Conservation (phyloP, 306 rosid species). For the Leucaena leucocephala region DNA sequence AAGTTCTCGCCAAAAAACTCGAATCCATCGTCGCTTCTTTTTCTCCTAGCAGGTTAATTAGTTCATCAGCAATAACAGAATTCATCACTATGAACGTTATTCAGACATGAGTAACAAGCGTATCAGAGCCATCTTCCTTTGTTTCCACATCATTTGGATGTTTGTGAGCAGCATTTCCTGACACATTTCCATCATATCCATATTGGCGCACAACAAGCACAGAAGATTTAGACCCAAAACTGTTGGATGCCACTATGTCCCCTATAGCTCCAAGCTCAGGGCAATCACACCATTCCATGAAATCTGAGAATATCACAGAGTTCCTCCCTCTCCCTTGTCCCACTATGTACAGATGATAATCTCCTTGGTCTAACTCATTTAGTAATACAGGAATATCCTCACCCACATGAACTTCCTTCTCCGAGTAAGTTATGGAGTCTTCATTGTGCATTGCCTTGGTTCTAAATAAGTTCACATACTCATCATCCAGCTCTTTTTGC, state of each 20-base stretch:
- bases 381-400: slow-evolving; percentile 45
- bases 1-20: neutral
- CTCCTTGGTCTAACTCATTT: slow-evolving; percentile 34
- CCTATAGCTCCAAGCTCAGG: slow-evolving; percentile 59
- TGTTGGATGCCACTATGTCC: slow-evolving; percentile 51
- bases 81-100: too few species aligned
- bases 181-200: slow-evolving; percentile 43
- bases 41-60: neutral
- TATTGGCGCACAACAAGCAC: slow-evolving; percentile 57
- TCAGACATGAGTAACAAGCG: neutral
- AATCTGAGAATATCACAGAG: slow-evolving; percentile 19
- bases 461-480: slow-evolving; percentile 43
- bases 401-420: slow-evolving; percentile 35
- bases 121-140: neutral
- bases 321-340: slow-evolving; percentile 52
- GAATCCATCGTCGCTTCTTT: neutral
- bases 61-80: too few species aligned
- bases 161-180: neutral
- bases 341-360: slow-evolving; percentile 49
- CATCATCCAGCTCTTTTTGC: slow-evolving; percentile 48
- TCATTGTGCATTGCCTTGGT: slow-evolving; percentile 29
- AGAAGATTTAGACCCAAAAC: slow-evolving; percentile 42
- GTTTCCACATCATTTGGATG: neutral
- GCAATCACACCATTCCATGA: slow-evolving; percentile 57
- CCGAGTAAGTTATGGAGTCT: slow-evolving; percentile 40